Percentiles rank a stretch among this genome's conserved stretches.
These are phyloP conservation scores for Colletotrichum sansevieriae DNA, from an alignment of 2,329 filamentous ascomycete species.

Conservation along the genomic window DNA sequence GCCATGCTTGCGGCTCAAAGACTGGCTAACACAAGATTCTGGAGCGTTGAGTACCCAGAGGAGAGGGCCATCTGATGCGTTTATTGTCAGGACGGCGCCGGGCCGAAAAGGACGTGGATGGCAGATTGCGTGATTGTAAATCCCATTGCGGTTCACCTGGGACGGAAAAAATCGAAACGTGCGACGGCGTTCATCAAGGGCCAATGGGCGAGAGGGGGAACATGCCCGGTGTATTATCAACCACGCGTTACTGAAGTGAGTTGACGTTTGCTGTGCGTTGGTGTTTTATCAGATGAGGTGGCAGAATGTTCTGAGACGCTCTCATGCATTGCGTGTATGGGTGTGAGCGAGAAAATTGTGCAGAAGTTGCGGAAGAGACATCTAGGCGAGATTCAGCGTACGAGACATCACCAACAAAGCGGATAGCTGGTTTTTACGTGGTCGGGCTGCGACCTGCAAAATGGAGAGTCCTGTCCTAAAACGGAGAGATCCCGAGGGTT, in stretches of 20 bases:
- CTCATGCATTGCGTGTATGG: not conserved
- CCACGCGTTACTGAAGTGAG: too few relatives aligned
- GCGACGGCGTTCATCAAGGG: too few relatives aligned
- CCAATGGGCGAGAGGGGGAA: constrained; percentile 5
- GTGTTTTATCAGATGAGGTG: not conserved
- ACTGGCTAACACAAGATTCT: not conserved
- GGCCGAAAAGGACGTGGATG: not conserved
- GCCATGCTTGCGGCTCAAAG: too few relatives aligned
- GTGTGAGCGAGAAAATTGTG: not conserved
- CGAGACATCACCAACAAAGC: too few relatives aligned
- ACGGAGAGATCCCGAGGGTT: too few relatives aligned
- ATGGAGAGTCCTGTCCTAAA: too few relatives aligned
- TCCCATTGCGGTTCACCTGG: not conserved
- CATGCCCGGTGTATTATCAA: constrained; percentile 4
- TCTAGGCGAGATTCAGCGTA: too few relatives aligned
- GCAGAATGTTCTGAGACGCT: not conserved
- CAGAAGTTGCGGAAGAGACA: too few relatives aligned
- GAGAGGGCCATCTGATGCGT: constrained; percentile 2
- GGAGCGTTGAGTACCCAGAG: not conserved
- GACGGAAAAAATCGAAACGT: not conserved
- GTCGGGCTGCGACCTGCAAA: not conserved
- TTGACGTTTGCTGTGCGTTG: too few relatives aligned
- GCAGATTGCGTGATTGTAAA: not conserved
- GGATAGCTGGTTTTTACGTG: not conserved
- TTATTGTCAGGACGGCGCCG: not conserved